Base-by-base conservation (phyloP, 352 stramenopile species). In the Phytopythium kandeliae region DNA sequence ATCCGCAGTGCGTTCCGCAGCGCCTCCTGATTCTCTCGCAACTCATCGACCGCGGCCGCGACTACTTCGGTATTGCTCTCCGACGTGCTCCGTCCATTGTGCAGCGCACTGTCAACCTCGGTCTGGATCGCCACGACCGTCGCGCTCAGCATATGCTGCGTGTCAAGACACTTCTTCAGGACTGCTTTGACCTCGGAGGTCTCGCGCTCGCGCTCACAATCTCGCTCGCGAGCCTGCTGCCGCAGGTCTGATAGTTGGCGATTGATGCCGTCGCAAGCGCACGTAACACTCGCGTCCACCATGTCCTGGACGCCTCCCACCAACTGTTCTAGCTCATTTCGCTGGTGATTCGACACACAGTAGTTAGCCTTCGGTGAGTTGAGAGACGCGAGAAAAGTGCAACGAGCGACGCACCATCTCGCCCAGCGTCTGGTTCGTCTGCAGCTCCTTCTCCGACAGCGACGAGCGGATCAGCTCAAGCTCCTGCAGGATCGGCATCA, bases 391-490 rank as follows among this genome's bases (percentile, higher is more conserved):
- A 31, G 28, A 31, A 4, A 31, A 9, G 9, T 9, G 28, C 4
- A 9, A 31, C 4, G 9, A 4, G 24, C 45, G 15, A 15, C 57
- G 22, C 54, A 88, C 77, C 59, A 83, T 26, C 31, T 70, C 60
- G 25, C 63, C 54, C 12, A 83, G 48, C 24, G 71, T 67, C 24
- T 65, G 33, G 26, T 88, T 71, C 42, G 85, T 61, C 4, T 65
- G 53, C 41, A 83, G 63, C 13, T 61, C 69, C 47, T 83, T 88
- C 33, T 85, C 77, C 26, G 77, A 85, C 24, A 88, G 54, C 6
- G 67, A 76, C 16, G 47, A 68, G 6, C 72, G 71, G 17, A 88
- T 64, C 21, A 78, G 58, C n/a, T 69, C 65, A 26, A 88, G 55
- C 38, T 88, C 73, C 76, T 87, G 28, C 31, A 24, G 12, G 19